These are phyloP conservation scores for Gamarada debralockiae DNA, from an alignment of 495 filamentous ascomycete species.

Conservation along the genomic window DNA sequence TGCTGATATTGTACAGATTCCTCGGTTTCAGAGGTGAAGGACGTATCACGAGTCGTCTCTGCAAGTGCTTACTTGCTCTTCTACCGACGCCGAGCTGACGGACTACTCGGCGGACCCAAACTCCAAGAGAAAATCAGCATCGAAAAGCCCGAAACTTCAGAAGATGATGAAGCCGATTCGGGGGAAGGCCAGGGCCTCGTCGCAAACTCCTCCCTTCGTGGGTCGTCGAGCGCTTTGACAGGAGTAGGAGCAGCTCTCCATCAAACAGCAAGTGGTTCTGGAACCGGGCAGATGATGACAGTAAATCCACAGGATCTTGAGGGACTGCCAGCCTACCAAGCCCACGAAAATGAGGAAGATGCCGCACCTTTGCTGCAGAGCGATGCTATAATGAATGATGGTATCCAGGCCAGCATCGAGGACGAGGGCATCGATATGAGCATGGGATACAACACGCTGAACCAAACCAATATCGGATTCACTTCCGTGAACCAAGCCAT, in stretches of 20 bases:
- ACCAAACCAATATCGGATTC: neutral
- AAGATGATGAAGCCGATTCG: constrained; percentile 43
- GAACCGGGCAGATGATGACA: constrained; percentile 20
- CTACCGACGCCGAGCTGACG: constrained; percentile 80
- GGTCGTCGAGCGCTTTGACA: constrained; percentile 78
- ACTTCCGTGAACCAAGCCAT: neutral
- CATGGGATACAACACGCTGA: constrained; percentile 9
- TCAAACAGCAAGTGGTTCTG: constrained; percentile 50
- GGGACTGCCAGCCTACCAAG: constrained; percentile 21
- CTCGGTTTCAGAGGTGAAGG: constrained; percentile 48
- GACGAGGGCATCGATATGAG: constrained; percentile 23
- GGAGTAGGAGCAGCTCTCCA: constrained; percentile 72
- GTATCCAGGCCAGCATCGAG: constrained; percentile 24
- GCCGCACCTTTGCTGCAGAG: constrained; percentile 6
- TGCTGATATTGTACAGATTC: constrained; percentile 56
- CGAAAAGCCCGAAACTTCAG: constrained; percentile 40
- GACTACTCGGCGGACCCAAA: constrained; percentile 70
- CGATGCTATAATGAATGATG: constrained; percentile 21
- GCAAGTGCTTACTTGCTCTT: constrained; percentile 87
- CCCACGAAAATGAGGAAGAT: constrained; percentile 18
- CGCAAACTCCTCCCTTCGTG: constrained; percentile 76
- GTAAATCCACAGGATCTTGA: constrained; percentile 20
- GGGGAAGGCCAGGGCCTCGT: constrained; percentile 84
- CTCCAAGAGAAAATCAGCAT: constrained; percentile 66
- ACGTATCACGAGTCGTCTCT: constrained; percentile 55